Evolutionary conservation across 768 basidiomycete genomes (phyloP).

Genomic region (Pleurotus citrinopileatus): DNA sequence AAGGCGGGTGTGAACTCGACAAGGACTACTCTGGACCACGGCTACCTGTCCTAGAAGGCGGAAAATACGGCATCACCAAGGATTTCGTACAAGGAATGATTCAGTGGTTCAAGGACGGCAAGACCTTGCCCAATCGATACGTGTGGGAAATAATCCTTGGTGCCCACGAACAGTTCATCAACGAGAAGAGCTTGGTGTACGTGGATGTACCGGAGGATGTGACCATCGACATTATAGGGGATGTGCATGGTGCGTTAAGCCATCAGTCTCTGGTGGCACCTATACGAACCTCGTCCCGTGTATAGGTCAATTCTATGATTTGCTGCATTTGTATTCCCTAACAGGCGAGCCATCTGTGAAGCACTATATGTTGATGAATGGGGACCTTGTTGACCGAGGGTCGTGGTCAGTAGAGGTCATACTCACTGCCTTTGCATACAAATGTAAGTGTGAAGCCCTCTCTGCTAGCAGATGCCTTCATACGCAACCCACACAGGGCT

Average conservation of each 20-base stretch:
- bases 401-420: conserved; percentile 95
- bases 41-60: conserved; percentile 54
- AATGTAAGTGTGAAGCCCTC: conserved; percentile 57
- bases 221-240: conserved; percentile 92
- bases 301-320: conserved; percentile 91
- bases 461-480: not conserved
- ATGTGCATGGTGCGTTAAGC: conserved; percentile 95
- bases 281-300: too few species aligned
- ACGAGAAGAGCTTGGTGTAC: conserved; percentile 81
- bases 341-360: conserved; percentile 82
- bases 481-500: conserved; percentile 58
- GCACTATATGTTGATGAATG: conserved; percentile 90
- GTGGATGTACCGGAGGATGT: conserved; percentile 71
- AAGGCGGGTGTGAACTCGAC: conserved; percentile 81
- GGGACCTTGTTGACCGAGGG: conserved; percentile 97
- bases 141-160: conserved; percentile 96
- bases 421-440: conserved; percentile 89
- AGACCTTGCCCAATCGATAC: conserved; percentile 83
- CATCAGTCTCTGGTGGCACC: too few species aligned
- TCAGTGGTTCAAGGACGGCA: conserved; percentile 91
- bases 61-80: conserved; percentile 69
- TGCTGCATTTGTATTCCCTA: conserved; percentile 83
- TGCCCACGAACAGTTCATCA: conserved; percentile 69
- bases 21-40: conserved; percentile 71
- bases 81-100: conserved; percentile 87